Evolutionary conservation across 257 asterid species (phyloP), one percentile per base, ranked within the genome.

Genomic region (Przewalskia tangutica): DNA sequence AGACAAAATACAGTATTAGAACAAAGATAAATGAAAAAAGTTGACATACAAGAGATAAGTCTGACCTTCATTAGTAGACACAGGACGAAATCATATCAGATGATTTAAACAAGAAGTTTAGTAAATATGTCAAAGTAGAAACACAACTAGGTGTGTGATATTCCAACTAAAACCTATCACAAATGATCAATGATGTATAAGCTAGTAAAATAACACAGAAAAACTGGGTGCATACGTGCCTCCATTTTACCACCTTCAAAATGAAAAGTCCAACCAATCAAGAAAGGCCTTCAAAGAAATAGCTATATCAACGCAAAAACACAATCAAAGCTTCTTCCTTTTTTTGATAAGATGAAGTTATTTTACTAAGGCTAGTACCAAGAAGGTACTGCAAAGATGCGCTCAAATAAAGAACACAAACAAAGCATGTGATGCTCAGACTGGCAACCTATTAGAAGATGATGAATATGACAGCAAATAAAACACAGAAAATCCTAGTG

Each of bases 1-100:
- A 75, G 67, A 87, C 44, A 71, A 76, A 79, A 56, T 76, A 62
- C 81, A 75, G 20, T 73, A 77, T 86, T 63, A 86, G 66, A 75
- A 44, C 27, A 17, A 36, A 60, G 12, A 58, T 32, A 42, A 27
- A 54, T 13, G 46, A 54, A 2, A 53, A 48, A 71, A 3, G 13
- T 27, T 13, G 27, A 48, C 56, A 32, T n/a, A 80, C 18, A 20
- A 70, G 23, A 70, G 51, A 32, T 6, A 50, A 58, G 9, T 54
- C 54, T 42, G 7, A 53, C 63, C 81, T 78, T 10, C 77, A 71
- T 14, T 66, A 64, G 12, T 38, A 18, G 66, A 40, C 76, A 75
- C 12, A 38, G 79, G 36, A 46, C 1, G 7, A 73, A 73, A 73
- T 48, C 20, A 73, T 73, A 73, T 48, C 60, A 50, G 36, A 48